Evolutionary conservation across 371 early-diverging fungal species (phyloP).

Genomic region (Syncephalis fuscata): DNA sequence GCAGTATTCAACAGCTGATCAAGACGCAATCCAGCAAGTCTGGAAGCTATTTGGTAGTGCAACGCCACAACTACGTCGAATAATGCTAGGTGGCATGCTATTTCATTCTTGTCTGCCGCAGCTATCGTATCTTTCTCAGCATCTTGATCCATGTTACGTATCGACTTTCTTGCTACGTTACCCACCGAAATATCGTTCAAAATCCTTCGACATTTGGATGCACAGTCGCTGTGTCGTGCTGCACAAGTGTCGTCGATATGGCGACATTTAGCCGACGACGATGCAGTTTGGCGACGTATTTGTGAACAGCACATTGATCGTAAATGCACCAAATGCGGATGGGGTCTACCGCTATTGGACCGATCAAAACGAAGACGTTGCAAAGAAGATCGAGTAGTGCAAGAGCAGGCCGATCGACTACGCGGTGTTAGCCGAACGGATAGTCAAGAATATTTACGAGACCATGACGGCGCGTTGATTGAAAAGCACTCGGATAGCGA

Average conservation of each 20-base stretch:
- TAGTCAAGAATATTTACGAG: slow-evolving; percentile 3
- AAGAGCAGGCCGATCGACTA: background rate
- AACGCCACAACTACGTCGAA: slow-evolving; percentile 20
- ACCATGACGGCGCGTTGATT: slow-evolving; percentile 3
- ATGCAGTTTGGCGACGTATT: slow-evolving; percentile 85
- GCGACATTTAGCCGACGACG: slow-evolving; percentile 72
- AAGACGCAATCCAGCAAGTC: slow-evolving; percentile 20
- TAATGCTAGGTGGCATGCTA: slow-evolving; percentile 36
- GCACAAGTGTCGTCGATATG: slow-evolving; percentile 72
- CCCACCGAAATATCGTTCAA: slow-evolving; percentile 65
- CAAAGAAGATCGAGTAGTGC: background rate
- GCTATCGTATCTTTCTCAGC: slow-evolving; percentile 4
- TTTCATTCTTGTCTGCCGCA: slow-evolving; percentile 35
- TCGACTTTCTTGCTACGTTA: slow-evolving; percentile 62
- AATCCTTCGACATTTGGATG: slow-evolving; percentile 78
- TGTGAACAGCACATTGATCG: slow-evolving; percentile 94
- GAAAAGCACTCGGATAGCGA: background rate
- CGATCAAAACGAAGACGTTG: background rate
- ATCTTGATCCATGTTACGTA: slow-evolving; percentile 18
- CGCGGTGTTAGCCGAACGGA: too few species aligned
- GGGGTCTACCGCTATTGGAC: slow-evolving; percentile 72
- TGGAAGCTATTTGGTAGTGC: slow-evolving; percentile 31
- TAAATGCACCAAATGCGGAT: slow-evolving; percentile 88
- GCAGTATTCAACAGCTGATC: slow-evolving; percentile 15
- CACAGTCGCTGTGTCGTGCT: slow-evolving; percentile 76